These are phyloP conservation scores for Heracleum sosnowskyi DNA, from an alignment of 129 eudicot genomes.

Conservation along the genomic window DNA sequence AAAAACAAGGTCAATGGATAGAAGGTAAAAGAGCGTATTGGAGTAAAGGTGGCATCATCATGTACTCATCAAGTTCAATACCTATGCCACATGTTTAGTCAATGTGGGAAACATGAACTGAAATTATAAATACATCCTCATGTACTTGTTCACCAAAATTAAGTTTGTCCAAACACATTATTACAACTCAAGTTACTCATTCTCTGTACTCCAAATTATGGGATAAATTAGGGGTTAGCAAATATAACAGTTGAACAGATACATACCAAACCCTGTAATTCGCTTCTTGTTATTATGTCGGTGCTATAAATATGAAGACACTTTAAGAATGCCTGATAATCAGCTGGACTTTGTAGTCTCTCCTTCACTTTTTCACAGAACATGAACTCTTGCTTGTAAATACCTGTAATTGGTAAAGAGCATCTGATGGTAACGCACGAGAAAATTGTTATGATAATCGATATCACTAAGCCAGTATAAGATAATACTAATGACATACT, in stretches of 20 bases:
- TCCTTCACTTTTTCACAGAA: slow-evolving; percentile 95
- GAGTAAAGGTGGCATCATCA: background rate
- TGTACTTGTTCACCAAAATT: background rate
- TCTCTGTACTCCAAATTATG: background rate
- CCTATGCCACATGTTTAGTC: background rate
- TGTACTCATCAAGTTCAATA: background rate
- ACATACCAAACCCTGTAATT: slow-evolving; percentile 84
- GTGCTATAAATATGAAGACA: slow-evolving; percentile 97
- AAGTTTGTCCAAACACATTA: background rate
- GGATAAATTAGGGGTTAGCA: background rate
- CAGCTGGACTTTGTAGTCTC: slow-evolving; percentile 69
- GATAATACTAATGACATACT: background rate
- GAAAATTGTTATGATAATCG: background rate
- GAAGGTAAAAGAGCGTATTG: background rate
- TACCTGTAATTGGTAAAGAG: slow-evolving; percentile 38
- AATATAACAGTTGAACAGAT: background rate
- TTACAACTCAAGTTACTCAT: background rate
- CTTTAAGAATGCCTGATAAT: slow-evolving; percentile 96
- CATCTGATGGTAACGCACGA: background rate
- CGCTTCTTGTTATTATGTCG: slow-evolving; percentile 86
- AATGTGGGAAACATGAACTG: background rate
- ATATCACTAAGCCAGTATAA: background rate
- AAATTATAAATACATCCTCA: background rate
- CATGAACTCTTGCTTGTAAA: slow-evolving; percentile 73
- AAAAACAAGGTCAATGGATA: too few species aligned